These are phyloP conservation scores for Lumnitzera littorea DNA, from an alignment of 345 rosid genomes.

Conservation along the genomic window DNA sequence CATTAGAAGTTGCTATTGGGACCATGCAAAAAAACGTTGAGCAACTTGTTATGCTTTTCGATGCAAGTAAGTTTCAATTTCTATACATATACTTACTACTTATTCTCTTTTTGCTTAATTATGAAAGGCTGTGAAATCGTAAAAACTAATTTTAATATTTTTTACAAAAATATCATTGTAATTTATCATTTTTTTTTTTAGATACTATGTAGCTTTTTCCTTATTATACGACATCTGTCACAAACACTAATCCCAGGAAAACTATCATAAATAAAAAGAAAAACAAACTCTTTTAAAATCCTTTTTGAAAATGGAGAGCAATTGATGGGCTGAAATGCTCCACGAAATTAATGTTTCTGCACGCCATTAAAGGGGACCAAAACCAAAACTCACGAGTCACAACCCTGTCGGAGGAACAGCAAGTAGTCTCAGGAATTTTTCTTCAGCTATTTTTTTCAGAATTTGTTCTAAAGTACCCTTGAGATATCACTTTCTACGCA, in stretches of 20 bases:
- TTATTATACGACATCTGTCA: too few species aligned
- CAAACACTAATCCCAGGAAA: too few species aligned
- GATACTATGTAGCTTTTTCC: too few species aligned
- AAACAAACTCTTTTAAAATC: too few species aligned
- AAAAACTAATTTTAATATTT: too few species aligned
- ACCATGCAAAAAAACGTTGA: conserved; percentile 76
- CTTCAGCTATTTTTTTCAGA: conserved; percentile 4
- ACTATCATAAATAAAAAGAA: too few species aligned
- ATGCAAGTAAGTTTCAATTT: conserved; percentile 59
- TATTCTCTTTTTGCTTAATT: background rate
- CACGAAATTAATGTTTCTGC: background rate
- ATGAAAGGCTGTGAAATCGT: too few species aligned
- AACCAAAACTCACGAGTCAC: conserved; percentile 1
- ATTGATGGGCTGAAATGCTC: too few species aligned
- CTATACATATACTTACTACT: background rate
- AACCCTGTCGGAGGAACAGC: conserved; percentile 35
- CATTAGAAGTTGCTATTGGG: conserved; percentile 75
- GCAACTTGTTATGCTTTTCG: conserved; percentile 79
- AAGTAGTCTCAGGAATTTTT: background rate
- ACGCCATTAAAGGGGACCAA: conserved; percentile 22
- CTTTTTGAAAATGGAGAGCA: too few species aligned
- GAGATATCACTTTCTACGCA: conserved; percentile 18
- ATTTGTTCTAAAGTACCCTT: conserved; percentile 42
- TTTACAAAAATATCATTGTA: too few species aligned
- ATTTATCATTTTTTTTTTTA: too few species aligned